Evolutionary conservation across 2,329 filamentous ascomycete species (phyloP).

Genomic region (Dothideomycetes sp.): DNA sequence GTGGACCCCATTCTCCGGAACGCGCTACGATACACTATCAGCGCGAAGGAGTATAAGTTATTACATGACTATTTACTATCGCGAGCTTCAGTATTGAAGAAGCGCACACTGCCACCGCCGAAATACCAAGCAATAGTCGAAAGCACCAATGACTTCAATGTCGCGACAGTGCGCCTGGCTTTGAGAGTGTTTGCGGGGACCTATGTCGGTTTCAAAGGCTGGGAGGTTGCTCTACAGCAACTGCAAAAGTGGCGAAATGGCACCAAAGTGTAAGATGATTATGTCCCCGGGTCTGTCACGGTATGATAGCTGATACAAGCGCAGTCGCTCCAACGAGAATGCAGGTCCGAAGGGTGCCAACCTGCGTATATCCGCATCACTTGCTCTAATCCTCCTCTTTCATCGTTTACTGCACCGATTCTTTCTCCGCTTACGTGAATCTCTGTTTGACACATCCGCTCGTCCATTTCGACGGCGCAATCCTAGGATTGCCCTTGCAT

Average conservation of each 20-base stretch:
- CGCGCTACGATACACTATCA: slow-evolving; percentile 71
- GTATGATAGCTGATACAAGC: background rate
- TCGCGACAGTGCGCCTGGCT: slow-evolving; percentile 33
- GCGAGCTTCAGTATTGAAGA: slow-evolving; percentile 51
- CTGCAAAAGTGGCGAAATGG: slow-evolving; percentile 13
- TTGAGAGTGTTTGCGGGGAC: slow-evolving; percentile 33
- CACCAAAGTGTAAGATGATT: background rate
- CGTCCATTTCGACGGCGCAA: slow-evolving; percentile 74
- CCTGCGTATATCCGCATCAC: slow-evolving; percentile 66
- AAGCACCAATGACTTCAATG: slow-evolving; percentile 25
- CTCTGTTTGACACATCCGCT: slow-evolving; percentile 66
- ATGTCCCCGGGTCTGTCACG: background rate
- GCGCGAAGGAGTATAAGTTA: slow-evolving; percentile 74
- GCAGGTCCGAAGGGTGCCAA: slow-evolving; percentile 35
- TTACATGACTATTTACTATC: slow-evolving; percentile 77
- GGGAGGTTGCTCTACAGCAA: slow-evolving; percentile 29
- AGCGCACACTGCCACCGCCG: slow-evolving; percentile 38
- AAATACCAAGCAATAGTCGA: slow-evolving; percentile 41
- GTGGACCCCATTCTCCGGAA: slow-evolving; percentile 70
- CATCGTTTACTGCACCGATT: slow-evolving; percentile 87
- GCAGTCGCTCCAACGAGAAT: background rate
- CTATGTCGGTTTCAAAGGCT: slow-evolving; percentile 34
- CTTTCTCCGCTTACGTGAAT: slow-evolving; percentile 65
- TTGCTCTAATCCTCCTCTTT: slow-evolving; percentile 76
- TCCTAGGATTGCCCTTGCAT: slow-evolving; percentile 57